Conservation (phyloP, 1,284 basidiomycete species). For the Sporisorium reilianum region DNA sequence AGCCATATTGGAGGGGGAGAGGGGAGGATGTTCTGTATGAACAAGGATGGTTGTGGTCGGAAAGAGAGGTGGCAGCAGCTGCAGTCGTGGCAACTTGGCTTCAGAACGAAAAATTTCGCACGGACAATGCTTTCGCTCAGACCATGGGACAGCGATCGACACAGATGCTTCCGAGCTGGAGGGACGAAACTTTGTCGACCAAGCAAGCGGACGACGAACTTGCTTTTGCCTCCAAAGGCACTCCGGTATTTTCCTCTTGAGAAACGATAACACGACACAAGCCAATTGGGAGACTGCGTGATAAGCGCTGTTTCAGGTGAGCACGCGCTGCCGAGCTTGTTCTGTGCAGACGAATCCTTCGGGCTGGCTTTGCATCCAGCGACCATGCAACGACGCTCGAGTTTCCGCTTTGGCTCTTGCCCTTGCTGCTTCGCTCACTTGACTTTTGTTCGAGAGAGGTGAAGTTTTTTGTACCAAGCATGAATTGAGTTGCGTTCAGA, state of each 20-base stretch:
- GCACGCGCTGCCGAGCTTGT: background rate
- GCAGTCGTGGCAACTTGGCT: background rate
- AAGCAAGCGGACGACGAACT: background rate
- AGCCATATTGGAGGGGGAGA: conserved; percentile 20
- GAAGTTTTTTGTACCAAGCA: conserved; percentile 2
- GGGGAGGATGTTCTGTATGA: background rate
- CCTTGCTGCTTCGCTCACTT: background rate
- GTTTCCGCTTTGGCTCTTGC: background rate
- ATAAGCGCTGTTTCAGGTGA: background rate
- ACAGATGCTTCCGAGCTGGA: background rate
- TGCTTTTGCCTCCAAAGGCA: background rate
- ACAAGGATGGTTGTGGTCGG: conserved; percentile 9
- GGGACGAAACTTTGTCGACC: background rate
- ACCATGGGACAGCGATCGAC: conserved; percentile 1
- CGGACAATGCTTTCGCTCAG: background rate
- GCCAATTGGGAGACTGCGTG: conserved; percentile 3
- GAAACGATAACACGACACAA: background rate
- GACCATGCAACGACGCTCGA: background rate
- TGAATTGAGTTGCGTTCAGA: background rate
- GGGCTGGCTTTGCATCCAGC: background rate
- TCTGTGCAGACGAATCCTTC: background rate
- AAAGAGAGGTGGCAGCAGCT: conserved; percentile 2
- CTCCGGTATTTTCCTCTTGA: background rate
- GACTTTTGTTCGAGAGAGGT: background rate
- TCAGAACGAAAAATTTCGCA: background rate